phyloP scores from a whole-genome alignment of 257 asterid genomes.

The Petrea volubilis region DNA sequence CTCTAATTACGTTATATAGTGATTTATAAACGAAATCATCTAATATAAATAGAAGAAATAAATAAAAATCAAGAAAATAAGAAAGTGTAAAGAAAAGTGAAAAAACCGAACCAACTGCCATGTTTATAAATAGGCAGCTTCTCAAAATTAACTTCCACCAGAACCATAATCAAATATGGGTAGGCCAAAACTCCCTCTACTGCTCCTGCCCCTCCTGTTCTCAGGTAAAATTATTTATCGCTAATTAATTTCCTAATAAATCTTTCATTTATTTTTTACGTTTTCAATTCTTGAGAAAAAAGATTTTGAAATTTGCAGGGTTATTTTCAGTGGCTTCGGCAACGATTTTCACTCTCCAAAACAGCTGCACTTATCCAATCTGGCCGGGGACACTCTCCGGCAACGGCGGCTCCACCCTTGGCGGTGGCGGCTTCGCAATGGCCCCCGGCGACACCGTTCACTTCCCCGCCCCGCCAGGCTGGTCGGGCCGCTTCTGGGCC shows the following conservation, averaged over 20 bases:
- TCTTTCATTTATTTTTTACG: background rate
- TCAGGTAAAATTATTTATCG: conserved; percentile 10
- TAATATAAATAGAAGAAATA: no score
- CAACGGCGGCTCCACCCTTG: conserved; percentile 46
- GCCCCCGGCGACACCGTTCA: conserved; percentile 55
- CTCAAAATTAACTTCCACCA: background rate
- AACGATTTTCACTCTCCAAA: conserved; percentile 55
- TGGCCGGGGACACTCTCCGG: conserved; percentile 85
- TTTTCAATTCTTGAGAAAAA: background rate
- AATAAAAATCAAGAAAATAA: no score
- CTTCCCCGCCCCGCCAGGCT: conserved; percentile 59
- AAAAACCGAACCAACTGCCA: no score
- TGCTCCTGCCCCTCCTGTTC: conserved; percentile 19
- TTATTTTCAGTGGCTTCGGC: conserved; percentile 31
- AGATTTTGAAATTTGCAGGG: conserved; percentile 32
- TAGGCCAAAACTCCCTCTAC: background rate
- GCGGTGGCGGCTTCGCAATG: conserved; percentile 59
- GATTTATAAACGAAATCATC: no score
- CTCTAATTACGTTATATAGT: no score
- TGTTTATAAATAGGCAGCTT: conserved; percentile 21
- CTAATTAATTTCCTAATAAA: background rate
- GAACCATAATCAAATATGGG: background rate
- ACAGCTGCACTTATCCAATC: conserved; percentile 55
- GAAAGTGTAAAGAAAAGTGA: no score
- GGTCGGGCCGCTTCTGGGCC: conserved; percentile 91